phyloP scores from a whole-genome alignment of 257 asterid genomes.

The Ophiorrhiza pumila region DNA sequence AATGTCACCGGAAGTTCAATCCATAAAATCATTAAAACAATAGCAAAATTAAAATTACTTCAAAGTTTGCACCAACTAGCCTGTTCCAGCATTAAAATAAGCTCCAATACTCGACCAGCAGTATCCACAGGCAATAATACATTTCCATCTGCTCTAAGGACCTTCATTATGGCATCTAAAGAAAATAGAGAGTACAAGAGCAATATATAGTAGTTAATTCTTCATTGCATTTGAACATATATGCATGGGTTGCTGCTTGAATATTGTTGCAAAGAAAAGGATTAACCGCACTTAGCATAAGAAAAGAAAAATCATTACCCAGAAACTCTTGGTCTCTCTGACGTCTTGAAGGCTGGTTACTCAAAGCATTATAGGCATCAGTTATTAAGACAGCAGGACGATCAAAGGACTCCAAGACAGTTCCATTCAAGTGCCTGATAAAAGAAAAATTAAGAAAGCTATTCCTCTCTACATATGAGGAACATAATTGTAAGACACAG shows the following conservation, averaged over 20 bases:
- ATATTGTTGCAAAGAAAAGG: neutral
- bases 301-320: conserved; percentile 45
- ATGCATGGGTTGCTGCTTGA: conserved; percentile 1
- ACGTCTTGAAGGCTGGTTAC: conserved; percentile 89
- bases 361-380: conserved; percentile 88
- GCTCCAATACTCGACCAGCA: conserved; percentile 97
- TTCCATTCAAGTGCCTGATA: conserved; percentile 86
- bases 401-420: conserved; percentile 91
- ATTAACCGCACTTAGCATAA: neutral
- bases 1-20: conserved; percentile 25
- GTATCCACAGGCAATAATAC: conserved; percentile 89
- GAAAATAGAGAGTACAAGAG: conserved; percentile 17
- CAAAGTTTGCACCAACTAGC: conserved; percentile 31
- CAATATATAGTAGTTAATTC: neutral
- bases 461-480: conserved; percentile 19
- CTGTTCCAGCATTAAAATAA: conserved; percentile 83
- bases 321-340: conserved; percentile 92
- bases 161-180: conserved; percentile 66
- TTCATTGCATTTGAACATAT: neutral
- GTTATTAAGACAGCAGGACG: conserved; percentile 98
- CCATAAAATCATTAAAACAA: conserved; percentile 20
- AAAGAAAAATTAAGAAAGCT: conserved; percentile 34
- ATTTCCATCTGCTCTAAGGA: conserved; percentile 74
- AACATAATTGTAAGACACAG: conserved; percentile 6
- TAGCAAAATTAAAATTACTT: conserved; percentile 15